A percentile compares a stretch with the other conserved stretches of the same genome.
Evolutionary conservation across 768 basidiomycete genomes (phyloP).

Genomic region (Coprinopsis strossmayeri): DNA sequence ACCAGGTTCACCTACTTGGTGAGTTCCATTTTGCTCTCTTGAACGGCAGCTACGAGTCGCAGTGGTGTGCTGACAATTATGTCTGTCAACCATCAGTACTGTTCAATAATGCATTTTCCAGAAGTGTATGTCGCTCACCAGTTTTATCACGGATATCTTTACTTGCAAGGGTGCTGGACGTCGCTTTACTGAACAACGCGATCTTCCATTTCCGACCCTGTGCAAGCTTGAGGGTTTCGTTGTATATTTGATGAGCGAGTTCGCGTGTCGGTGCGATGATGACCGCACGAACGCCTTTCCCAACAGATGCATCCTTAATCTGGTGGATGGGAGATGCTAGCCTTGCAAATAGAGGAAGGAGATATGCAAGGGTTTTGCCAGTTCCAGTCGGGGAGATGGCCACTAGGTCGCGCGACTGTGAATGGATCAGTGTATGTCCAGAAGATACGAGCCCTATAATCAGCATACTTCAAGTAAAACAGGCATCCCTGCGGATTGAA

Average conservation of each 20-base stretch:
- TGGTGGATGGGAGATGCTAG: slow-evolving; percentile 46
- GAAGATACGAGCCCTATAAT: neutral
- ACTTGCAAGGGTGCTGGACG: slow-evolving; percentile 73
- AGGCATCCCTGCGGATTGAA: slow-evolving; percentile 76
- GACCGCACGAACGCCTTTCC: slow-evolving; percentile 66
- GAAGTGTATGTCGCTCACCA: slow-evolving; percentile 46
- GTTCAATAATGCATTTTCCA: neutral
- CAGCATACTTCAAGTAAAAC: slow-evolving; percentile 67
- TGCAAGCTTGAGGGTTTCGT: slow-evolving; percentile 80
- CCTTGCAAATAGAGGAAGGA: slow-evolving; percentile 70
- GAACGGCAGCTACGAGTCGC: slow-evolving; percentile 76
- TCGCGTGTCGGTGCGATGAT: slow-evolving; percentile 91
- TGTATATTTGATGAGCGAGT: slow-evolving; percentile 91
- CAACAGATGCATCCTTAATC: slow-evolving; percentile 35
- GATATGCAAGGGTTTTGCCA: slow-evolving; percentile 92
- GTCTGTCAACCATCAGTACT: slow-evolving; percentile 42
- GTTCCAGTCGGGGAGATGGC: slow-evolving; percentile 97
- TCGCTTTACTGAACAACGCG: slow-evolving; percentile 83
- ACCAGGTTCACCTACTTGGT: slow-evolving; percentile 52
- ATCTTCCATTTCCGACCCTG: slow-evolving; percentile 80
- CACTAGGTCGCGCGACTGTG: slow-evolving; percentile 74
- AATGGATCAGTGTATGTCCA: slow-evolving; percentile 6
- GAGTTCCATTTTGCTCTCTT: slow-evolving; percentile 57
- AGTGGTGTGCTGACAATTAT: slow-evolving; percentile 91
- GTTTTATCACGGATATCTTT: slow-evolving; percentile 63